Evolutionary conservation across 257 asterid genomes (phyloP), one percentile per base, ranked within the genome.

Genomic region (Solanum chaucha): DNA sequence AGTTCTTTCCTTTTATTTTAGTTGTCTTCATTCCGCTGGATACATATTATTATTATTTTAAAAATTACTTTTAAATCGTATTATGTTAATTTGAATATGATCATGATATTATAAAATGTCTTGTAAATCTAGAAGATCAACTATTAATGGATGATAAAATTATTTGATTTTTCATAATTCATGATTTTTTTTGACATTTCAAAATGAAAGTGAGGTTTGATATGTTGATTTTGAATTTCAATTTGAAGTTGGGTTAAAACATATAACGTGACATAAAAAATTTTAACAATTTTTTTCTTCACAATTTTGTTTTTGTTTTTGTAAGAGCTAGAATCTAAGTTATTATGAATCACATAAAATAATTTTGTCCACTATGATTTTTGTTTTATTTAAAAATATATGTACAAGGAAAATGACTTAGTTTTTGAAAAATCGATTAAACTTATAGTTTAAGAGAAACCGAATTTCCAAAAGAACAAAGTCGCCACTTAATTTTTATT

Each of bases 221-320:
- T 19, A 6, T 55, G 65, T 6, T 6, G 65, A 6, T 55, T 55
- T 55, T 55, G 24, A 55, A 55, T 55, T 55, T 19, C 24, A 55
- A 55, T 6, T 55, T 55, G 24, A 55, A 19, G 65, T 19, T 55
- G 24, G 65, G 65, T 55, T 55, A 55, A 2, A 55, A 55, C 61
- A 55, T 17, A 55, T 55, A 0, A 17, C n/a, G 24, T 7, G 64
- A 55, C 0, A 55, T 19, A 0, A 0, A 55, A 6, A 0, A 0
- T 1, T 6, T 55, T 19, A 6, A 55, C 10, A 19, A 55, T 55
- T 1, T 15, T 2, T 51, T 51, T 51, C 61, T 15, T 51, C n/a
- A 51, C 61, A 0, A 0, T 0, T 51, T 17, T 17, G 3, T 55
- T 55, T 55, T 17, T 51, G 22, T 17, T 51, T 46, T 51, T 51